Evolutionary conservation across 768 basidiomycete genomes (phyloP), one percentile per base, ranked within the genome.

Genomic region (Boletus bicolor): DNA sequence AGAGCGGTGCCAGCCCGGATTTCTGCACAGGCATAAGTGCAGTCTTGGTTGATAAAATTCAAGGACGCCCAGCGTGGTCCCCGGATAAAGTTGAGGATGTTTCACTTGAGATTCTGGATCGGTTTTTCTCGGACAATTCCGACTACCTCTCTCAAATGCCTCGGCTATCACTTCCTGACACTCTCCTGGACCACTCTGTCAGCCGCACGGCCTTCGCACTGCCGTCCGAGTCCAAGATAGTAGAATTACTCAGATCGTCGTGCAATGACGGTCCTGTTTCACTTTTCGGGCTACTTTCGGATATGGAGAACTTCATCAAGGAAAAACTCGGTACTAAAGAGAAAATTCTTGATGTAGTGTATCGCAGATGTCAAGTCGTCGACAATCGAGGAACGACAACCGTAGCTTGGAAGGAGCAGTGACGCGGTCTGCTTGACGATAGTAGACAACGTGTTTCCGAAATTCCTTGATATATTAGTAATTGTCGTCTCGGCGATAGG

Each of bases 1-100:
- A 94, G 93, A 84, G 76, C 62, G 85, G 83, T 49, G 87, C 85
- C 42, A 89, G 83, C 68, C 77, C 85, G 7, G 97, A 99, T 76
- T 98, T 99, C 74, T 61, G 75, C 49, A 83, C 79, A 21, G 96
- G 96, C 24, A 87, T 98, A 42, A 84, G 79, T 32, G 81, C 86
- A 38, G 83, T 92, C 36, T 69, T 89, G 32, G 60, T 81, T 74
- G 67, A 79, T 48, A 82, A 81, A 66, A 72, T 76, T 26, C 55
- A 76, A 75, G 76, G 65, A 39, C 76, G 80, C 39, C 86, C 91
- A 7, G 64, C 72, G 6, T 98, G 95, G 95, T 75, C 76, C 3
- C 95, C 95, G 7, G 65, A 78, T 10, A 77, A 76, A 4, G 59
- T 92, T 30, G 68, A 75, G 11, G 85, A 87, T 12, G 82, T 96